These are phyloP conservation scores for Rhododendron kiyosumense DNA, from an alignment of 148 eudicot genomes.

Conservation along the genomic window DNA sequence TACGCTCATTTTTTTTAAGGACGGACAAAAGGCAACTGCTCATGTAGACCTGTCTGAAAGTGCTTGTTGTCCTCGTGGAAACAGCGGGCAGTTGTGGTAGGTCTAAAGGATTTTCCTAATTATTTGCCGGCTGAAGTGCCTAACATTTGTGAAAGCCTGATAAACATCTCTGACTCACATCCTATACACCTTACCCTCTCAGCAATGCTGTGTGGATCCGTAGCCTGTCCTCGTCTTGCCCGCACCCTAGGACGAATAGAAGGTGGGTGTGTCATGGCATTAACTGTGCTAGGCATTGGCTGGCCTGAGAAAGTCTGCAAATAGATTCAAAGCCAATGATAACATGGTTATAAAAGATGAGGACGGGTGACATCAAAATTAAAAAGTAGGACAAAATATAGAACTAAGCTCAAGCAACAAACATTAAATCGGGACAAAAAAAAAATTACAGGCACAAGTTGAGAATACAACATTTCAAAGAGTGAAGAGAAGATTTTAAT, in stretches of 20 bases:
- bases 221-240: slow-evolving; percentile 76
- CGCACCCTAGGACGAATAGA: slow-evolving; percentile 59
- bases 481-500: neutral
- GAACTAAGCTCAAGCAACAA: slow-evolving; percentile 3
- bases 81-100: neutral
- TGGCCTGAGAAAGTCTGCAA: slow-evolving; percentile 58
- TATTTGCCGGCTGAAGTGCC: neutral
- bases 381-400: neutral
- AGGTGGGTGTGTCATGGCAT: slow-evolving; percentile 55
- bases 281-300: slow-evolving; percentile 48
- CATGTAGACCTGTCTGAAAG: neutral
- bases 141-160: neutral
- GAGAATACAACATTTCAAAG: neutral
- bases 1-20: neutral
- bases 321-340: neutral
- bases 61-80: neutral
- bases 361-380: neutral
- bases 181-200: slow-evolving; percentile 49
- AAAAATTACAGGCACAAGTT: neutral
- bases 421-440: slow-evolving; percentile 5
- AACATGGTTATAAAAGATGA: neutral
- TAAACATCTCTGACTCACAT: neutral
- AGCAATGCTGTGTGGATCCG: slow-evolving; percentile 77
- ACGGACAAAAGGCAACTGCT: neutral
- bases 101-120: neutral